Percentiles rank a stretch among this genome's conserved stretches.
phyloP scores from a whole-genome alignment of 495 filamentous ascomycete genomes.

The Hypomontagnella submonticulosa region DNA sequence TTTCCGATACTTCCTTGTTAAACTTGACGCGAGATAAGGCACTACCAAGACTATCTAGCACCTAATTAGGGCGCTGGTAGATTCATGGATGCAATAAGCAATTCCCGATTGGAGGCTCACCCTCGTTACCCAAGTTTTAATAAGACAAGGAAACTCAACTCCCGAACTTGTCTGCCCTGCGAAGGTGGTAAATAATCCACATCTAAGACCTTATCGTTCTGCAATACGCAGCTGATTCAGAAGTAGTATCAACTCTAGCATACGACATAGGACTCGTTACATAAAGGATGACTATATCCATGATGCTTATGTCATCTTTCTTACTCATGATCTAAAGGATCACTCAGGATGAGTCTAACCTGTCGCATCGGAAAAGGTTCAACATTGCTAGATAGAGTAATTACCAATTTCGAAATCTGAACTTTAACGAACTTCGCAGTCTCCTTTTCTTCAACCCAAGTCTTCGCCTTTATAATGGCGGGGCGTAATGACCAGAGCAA shows the following conservation, averaged over 20 bases:
- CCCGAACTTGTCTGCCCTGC: background rate
- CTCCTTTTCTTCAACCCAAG: background rate
- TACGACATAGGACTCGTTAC: background rate
- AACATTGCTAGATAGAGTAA: constrained; percentile 4
- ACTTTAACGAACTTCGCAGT: constrained; percentile 1
- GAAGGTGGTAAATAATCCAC: constrained; percentile 24
- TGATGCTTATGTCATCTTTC: constrained; percentile 8
- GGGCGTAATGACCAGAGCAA: no score
- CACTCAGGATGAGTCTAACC: constrained; percentile 8
- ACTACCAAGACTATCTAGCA: background rate
- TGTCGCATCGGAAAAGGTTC: background rate
- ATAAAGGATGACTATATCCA: constrained; percentile 5
- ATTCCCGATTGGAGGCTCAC: constrained; percentile 14
- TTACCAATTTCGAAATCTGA: background rate
- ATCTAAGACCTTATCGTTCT: background rate
- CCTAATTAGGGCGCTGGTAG: constrained; percentile 3
- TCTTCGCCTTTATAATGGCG: background rate
- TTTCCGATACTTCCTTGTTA: constrained; percentile 18
- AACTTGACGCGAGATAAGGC: constrained; percentile 31
- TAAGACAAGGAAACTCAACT: constrained; percentile 5
- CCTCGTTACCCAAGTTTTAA: constrained; percentile 6
- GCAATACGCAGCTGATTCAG: background rate
- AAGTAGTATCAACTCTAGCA: background rate
- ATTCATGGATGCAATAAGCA: constrained; percentile 22
- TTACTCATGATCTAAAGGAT: constrained; percentile 17